Base-by-base conservation (phyloP, 208 protist genomes). In the Acanthamoeba culbertsoni region DNA sequence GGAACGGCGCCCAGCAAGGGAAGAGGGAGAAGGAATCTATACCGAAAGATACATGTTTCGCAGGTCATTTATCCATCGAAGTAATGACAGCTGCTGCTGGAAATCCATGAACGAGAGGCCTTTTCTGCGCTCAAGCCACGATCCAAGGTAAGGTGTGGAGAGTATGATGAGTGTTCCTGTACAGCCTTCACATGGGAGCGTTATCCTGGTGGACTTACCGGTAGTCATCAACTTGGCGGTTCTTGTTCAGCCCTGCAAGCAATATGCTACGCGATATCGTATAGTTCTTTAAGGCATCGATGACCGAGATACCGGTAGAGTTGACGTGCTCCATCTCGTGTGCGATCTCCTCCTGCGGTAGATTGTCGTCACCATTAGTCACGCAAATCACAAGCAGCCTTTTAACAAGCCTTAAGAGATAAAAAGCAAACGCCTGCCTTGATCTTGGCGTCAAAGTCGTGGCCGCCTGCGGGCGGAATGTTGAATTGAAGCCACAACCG, bases 41-140 rank as follows among this genome's bases (percentile, higher is more conserved):
- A 68, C 59, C n/a, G 59, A 68, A 31, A 68, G 51, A 31, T 89
- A 89, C 79, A 89, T 89, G 79, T 89, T 89, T n/a, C 79, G 28
- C 16, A 89, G 42, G 33, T 89, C 79, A 14, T 46, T 55, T n/a
- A 89, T 10, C 79, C 79, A 89, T 63, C 79, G 8, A 23, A 40
- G 31, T 16, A 89, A 18, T 48, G 40, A 40, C 79, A 89, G 3
- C 35, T 46, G 46, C 18, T 89, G 79, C 16, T 89, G 48, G 48
- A 43, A 42, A 48, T 89, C 79, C 42, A 89, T 71, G 28, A 43
- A 46, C 31, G 79, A 48, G 46, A 89, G 53, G 7, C 35, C 79
- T 68, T 46, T 20, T 48, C 51, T 63, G 26, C 33, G 12, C 7
- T n/a, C 33, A 20, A 77, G 12, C n/a, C n/a, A n/a, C n/a, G n/a